Evolutionary conservation across 176 grass and related monocot species (phyloP).

Genomic region (Metroxylon sagu): DNA sequence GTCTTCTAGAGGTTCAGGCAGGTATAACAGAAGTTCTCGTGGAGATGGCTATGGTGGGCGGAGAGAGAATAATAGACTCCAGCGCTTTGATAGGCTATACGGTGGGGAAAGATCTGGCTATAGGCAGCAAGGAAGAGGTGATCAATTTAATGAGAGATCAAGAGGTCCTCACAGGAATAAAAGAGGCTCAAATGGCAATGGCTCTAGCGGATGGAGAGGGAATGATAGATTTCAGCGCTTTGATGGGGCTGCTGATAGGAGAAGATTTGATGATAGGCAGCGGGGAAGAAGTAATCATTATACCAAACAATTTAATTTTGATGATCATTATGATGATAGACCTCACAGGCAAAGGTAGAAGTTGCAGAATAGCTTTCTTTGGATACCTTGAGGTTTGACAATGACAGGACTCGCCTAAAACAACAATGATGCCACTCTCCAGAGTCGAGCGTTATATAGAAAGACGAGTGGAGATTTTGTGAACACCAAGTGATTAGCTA

Average conservation of each 20-base stretch:
- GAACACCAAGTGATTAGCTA: no score
- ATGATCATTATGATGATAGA: conserved; percentile 16
- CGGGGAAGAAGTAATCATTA: conserved; percentile 20
- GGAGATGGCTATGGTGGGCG: conserved; percentile 17
- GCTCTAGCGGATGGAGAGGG: conserved; percentile 1
- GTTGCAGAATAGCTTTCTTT: background rate
- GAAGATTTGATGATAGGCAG: conserved; percentile 9
- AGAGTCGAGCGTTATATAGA: no score
- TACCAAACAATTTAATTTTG: no score
- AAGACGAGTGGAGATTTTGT: no score
- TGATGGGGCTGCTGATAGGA: background rate
- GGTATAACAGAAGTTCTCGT: conserved; percentile 5
- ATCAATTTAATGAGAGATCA: conserved; percentile 29
- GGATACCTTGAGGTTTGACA: no score
- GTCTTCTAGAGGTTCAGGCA: background rate
- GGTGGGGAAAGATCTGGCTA: background rate
- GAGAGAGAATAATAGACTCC: conserved; percentile 20
- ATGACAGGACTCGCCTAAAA: no score
- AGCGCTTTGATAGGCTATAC: conserved; percentile 11
- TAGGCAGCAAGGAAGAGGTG: conserved; percentile 18
- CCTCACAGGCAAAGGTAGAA: conserved; percentile 22
- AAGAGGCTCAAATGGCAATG: conserved; percentile 11
- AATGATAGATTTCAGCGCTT: background rate
- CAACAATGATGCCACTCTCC: no score
- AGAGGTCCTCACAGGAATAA: conserved; percentile 33